phyloP scores from a whole-genome alignment of 139 green algal species.

The Micractinium conductrix region DNA sequence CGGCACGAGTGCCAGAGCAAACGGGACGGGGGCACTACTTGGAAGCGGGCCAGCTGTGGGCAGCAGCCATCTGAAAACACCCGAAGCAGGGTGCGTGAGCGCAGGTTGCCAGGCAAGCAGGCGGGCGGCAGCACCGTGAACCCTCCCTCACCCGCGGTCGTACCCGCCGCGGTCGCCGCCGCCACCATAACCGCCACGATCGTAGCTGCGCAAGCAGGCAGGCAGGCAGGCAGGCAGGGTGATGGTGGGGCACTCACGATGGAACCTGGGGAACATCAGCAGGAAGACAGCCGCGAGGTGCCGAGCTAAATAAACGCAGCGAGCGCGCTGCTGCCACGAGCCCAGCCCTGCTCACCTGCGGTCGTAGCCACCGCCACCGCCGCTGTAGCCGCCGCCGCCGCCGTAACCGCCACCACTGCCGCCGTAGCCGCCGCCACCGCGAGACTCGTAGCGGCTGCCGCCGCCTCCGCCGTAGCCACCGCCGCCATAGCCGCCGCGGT shows the following conservation, averaged over 20 bases:
- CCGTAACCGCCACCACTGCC: conserved; percentile 7
- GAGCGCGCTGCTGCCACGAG: too few species aligned
- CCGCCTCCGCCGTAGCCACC: conserved; percentile 13
- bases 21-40: too few species aligned
- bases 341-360: neutral
- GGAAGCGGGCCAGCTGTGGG: too few species aligned
- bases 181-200: neutral
- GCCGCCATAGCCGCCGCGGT: conserved; percentile 33
- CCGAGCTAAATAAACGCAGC: too few species aligned
- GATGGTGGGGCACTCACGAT: too few species aligned
- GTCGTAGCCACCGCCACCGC: conserved; percentile 2
- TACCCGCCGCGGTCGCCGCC: conserved; percentile 7
- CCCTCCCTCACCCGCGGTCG: neutral
- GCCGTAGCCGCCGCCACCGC: conserved; percentile 29
- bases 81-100: too few species aligned
- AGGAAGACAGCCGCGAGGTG: too few species aligned
- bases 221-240: neutral
- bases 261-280: too few species aligned
- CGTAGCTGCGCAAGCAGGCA: neutral
- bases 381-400: conserved; percentile 15
- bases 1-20: too few species aligned
- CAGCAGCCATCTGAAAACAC: too few species aligned
- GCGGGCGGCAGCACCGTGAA: neutral
- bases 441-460: conserved; percentile 23
- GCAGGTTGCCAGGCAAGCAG: neutral